These are phyloP conservation scores for Herpetomonas samuelpessoai DNA, from an alignment of 208 protist species.

Conservation along the genomic window DNA sequence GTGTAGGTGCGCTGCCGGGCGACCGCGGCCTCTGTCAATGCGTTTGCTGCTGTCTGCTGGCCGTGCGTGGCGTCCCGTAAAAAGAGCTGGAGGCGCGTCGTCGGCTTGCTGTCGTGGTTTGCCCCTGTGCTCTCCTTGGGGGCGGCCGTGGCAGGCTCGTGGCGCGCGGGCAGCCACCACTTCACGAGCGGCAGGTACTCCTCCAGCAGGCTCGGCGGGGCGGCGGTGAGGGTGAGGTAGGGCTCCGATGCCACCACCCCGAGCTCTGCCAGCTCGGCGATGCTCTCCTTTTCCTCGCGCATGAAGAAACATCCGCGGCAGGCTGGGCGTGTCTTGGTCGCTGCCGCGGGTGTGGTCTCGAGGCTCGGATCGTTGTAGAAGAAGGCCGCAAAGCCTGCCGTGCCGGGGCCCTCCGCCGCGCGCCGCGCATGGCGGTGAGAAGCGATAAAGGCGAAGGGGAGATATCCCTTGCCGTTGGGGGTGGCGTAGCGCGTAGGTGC, in stretches of 20 bases:
- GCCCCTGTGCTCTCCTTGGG: not conserved
- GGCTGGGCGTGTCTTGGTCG: not conserved
- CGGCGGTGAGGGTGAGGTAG: not conserved
- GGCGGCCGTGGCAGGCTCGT: not conserved
- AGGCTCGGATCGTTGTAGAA: not conserved
- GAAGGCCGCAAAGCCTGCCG: not conserved
- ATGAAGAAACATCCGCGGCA: not conserved
- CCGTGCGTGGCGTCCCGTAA: not conserved
- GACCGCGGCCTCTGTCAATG: not conserved
- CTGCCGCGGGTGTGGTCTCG: not conserved
- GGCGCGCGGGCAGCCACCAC: conserved; percentile 1
- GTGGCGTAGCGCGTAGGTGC: conserved; percentile 1
- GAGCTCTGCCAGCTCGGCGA: not conserved
- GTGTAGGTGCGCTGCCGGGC: not conserved
- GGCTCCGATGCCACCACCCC: not conserved
- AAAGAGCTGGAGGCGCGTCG: conserved; percentile 2
- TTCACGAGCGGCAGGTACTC: conserved; percentile 7
- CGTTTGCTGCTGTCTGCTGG: not conserved
- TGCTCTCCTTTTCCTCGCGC: not conserved
- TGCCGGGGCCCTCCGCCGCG: not conserved
- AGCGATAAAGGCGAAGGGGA: conserved; percentile 1
- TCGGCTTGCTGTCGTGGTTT: not conserved
- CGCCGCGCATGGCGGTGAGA: not conserved
- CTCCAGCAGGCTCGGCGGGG: conserved; percentile 1
- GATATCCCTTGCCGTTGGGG: not conserved